These are phyloP conservation scores for Rutidosis leptorrhynchoides DNA, from an alignment of 129 eudicot genomes.

Conservation along the genomic window DNA sequence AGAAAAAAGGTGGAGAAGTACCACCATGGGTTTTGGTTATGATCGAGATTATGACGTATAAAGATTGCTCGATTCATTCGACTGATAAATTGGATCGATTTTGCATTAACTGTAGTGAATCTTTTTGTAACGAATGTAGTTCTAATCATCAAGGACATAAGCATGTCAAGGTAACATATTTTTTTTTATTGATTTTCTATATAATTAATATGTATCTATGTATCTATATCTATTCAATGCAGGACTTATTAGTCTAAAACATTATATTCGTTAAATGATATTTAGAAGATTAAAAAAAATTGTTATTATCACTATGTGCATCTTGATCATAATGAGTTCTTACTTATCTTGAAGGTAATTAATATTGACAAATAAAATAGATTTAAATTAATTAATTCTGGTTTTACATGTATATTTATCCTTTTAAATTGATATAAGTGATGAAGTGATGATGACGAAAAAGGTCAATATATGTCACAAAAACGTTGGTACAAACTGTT, in stretches of 20 bases:
- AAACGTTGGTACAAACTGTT: no score
- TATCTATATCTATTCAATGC: neutral
- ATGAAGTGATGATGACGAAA: no score
- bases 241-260: no score
- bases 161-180: slow-evolving; percentile 33
- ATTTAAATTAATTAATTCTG: no score
- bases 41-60: slow-evolving; percentile 26
- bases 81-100: slow-evolving; percentile 39
- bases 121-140: slow-evolving; percentile 45
- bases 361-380: no score
- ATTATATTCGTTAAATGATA: no score
- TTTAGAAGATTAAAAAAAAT: no score
- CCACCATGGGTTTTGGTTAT: slow-evolving; percentile 42
- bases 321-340: no score
- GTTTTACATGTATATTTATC: no score
- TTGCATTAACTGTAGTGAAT: slow-evolving; percentile 34
- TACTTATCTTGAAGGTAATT: neutral
- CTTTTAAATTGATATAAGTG: no score
- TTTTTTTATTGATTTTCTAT: neutral
- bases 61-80: slow-evolving; percentile 31
- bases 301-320: no score
- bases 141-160: slow-evolving; percentile 36
- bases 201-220: neutral
- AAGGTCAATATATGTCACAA: no score
- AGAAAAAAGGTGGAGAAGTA: slow-evolving; percentile 25